These are phyloP conservation scores for Calvatia gigantea DNA, from an alignment of 768 basidiomycete genomes.

Conservation along the genomic window DNA sequence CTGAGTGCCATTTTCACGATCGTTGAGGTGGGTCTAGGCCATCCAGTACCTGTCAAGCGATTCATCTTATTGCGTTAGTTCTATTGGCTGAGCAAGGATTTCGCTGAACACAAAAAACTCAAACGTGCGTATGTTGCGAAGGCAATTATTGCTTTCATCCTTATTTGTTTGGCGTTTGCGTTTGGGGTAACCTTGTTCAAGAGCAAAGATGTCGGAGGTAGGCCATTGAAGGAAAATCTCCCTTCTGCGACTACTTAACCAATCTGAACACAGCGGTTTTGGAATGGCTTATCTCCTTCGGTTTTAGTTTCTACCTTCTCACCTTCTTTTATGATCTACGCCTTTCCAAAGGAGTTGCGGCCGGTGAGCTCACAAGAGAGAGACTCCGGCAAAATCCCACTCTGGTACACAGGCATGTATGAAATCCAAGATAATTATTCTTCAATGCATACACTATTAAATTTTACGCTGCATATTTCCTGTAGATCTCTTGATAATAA, in stretches of 20 bases:
- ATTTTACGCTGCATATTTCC: background rate
- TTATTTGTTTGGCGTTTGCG: constrained; percentile 60
- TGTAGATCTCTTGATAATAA: background rate
- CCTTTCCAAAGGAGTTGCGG: constrained; percentile 48
- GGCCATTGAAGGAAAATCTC: too few species aligned
- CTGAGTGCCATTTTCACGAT: constrained; percentile 75
- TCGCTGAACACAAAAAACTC: constrained; percentile 38
- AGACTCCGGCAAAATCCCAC: constrained; percentile 19
- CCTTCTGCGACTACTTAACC: too few species aligned
- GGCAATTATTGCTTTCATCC: constrained; percentile 50
- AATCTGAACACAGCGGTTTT: constrained; percentile 43
- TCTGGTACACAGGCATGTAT: constrained; percentile 7
- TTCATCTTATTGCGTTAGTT: constrained; percentile 36
- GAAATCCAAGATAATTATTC: background rate
- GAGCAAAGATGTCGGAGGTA: constrained; percentile 48
- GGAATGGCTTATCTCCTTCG: constrained; percentile 73
- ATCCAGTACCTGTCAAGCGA: background rate
- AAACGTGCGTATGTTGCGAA: constrained; percentile 57
- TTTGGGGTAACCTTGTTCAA: constrained; percentile 54
- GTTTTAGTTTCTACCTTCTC: constrained; percentile 69
- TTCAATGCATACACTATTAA: background rate
- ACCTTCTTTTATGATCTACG: constrained; percentile 74
- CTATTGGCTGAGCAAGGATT: constrained; percentile 62
- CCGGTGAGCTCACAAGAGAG: constrained; percentile 40
- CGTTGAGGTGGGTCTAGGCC: constrained; percentile 44